phyloP scores from a whole-genome alignment of 345 rosid genomes.

The Eucalyptus sp. region DNA sequence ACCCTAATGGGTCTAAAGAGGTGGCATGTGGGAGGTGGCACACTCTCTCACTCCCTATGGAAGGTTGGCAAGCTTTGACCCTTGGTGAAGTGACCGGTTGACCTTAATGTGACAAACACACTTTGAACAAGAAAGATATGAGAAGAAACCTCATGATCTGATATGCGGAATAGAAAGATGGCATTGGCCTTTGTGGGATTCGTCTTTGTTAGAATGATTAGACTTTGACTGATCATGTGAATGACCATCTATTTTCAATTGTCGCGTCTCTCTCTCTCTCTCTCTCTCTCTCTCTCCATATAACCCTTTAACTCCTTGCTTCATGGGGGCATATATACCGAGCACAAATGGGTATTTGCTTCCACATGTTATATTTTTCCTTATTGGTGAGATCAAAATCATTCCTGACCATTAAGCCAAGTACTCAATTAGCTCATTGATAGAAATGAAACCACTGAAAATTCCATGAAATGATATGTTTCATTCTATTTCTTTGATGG shows the following conservation, averaged over 20 bases:
- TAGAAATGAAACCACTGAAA: neutral
- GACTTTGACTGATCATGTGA: neutral
- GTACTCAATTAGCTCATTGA: neutral
- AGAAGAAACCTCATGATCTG: neutral
- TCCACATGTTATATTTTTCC: neutral
- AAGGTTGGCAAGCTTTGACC: conserved; percentile 41
- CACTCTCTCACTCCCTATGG: neutral
- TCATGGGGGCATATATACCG: neutral
- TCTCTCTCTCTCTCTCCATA: neutral
- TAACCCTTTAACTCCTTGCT: neutral
- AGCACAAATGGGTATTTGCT: neutral
- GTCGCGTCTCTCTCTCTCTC: neutral
- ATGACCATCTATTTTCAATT: neutral
- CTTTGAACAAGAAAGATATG: neutral
- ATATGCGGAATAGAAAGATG: neutral
- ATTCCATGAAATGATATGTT: neutral
- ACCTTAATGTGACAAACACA: neutral
- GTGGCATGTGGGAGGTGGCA: neutral
- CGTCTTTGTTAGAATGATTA: neutral
- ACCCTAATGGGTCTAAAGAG: neutral
- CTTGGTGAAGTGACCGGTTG: conserved; percentile 1
- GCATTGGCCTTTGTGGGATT: neutral
- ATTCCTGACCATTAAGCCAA: neutral
- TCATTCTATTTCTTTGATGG: neutral
- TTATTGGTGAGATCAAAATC: neutral